Evolutionary conservation across 805 yeast species (phyloP).

Genomic region (Saccharomycopsis javanensis): DNA sequence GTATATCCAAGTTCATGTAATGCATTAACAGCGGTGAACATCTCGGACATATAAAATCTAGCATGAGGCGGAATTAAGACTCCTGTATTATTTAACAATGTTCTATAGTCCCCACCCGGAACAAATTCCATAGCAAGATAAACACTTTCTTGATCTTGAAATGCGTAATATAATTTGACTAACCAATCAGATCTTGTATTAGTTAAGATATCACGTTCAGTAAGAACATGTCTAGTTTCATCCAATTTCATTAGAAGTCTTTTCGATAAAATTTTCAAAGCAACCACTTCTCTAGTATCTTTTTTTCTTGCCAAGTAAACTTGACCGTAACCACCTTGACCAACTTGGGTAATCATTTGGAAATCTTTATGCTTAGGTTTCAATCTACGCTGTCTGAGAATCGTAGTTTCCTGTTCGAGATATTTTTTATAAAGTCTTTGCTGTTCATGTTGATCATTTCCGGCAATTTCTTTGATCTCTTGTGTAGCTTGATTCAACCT

Average conservation of each 20-base stretch:
- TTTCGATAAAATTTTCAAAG: constrained; percentile 84
- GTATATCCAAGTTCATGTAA: constrained; percentile 92
- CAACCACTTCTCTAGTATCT: constrained; percentile 92
- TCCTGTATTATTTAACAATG: constrained; percentile 87
- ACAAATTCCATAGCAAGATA: constrained; percentile 98
- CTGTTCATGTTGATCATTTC: constrained; percentile 27
- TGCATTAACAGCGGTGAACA: constrained; percentile 92
- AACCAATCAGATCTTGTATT: constrained; percentile 94
- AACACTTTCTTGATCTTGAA: constrained; percentile 84
- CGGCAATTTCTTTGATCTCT: constrained; percentile 23
- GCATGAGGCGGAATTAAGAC: constrained; percentile 91
- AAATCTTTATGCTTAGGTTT: constrained; percentile 93
- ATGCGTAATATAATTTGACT: constrained; percentile 86
- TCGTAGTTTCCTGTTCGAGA: constrained; percentile 72
- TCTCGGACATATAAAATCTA: constrained; percentile 87
- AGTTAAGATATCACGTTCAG: constrained; percentile 95
- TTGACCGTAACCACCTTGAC: constrained; percentile 99
- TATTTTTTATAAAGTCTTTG: constrained; percentile 63
- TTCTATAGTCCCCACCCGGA: constrained; percentile 99
- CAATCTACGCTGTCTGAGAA: constrained; percentile 77
- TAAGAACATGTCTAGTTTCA: constrained; percentile 90
- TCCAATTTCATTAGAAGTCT: constrained; percentile 77
- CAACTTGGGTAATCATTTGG: constrained; percentile 94
- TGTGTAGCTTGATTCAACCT: constrained; percentile 63
- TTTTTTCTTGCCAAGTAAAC: constrained; percentile 92